Percentiles rank a stretch among this genome's conserved stretches.
Evolutionary conservation across 495 filamentous ascomycete genomes (phyloP).

Genomic region (Penicillium cosmopolitanum): DNA sequence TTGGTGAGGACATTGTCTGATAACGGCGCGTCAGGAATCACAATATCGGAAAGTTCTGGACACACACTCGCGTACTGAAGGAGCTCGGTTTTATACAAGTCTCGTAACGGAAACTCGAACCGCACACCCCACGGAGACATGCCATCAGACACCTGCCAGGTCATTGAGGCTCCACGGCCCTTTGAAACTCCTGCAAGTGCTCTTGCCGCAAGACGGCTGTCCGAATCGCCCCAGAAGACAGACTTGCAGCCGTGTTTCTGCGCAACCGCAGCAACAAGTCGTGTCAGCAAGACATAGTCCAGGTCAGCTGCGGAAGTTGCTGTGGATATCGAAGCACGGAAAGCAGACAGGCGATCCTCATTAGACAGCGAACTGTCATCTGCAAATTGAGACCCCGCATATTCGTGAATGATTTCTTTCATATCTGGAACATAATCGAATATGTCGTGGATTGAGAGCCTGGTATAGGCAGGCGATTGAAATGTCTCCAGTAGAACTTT

Average conservation of each 20-base stretch:
- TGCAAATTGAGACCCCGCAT: slow-evolving; percentile 28
- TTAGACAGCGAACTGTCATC: slow-evolving; percentile 37
- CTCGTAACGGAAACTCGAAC: slow-evolving; percentile 75
- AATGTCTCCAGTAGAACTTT: slow-evolving; percentile 51
- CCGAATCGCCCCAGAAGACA: slow-evolving; percentile 82
- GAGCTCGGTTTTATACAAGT: slow-evolving; percentile 81
- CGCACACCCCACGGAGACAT: slow-evolving; percentile 59
- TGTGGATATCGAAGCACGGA: slow-evolving; percentile 65
- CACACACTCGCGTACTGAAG: slow-evolving; percentile 59
- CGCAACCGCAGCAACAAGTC: slow-evolving; percentile 69
- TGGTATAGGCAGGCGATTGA: slow-evolving; percentile 60
- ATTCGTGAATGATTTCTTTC: slow-evolving; percentile 31
- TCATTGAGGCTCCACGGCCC: slow-evolving; percentile 80
- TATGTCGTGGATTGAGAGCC: slow-evolving; percentile 59
- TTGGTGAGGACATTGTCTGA: slow-evolving; percentile 55
- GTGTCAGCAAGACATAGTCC: slow-evolving; percentile 66
- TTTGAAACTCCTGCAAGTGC: slow-evolving; percentile 88
- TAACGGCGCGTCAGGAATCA: slow-evolving; percentile 44
- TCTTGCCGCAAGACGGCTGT: slow-evolving; percentile 84
- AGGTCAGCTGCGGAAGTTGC: slow-evolving; percentile 77
- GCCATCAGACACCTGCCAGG: slow-evolving; percentile 80
- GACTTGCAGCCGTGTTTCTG: slow-evolving; percentile 60
- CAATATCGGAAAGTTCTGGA: slow-evolving; percentile 55
- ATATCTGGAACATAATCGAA: slow-evolving; percentile 48
- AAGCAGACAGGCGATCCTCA: slow-evolving; percentile 49